Base-by-base conservation (phyloP, 2,329 filamentous ascomycete genomes). In the Diatrype stigma region DNA sequence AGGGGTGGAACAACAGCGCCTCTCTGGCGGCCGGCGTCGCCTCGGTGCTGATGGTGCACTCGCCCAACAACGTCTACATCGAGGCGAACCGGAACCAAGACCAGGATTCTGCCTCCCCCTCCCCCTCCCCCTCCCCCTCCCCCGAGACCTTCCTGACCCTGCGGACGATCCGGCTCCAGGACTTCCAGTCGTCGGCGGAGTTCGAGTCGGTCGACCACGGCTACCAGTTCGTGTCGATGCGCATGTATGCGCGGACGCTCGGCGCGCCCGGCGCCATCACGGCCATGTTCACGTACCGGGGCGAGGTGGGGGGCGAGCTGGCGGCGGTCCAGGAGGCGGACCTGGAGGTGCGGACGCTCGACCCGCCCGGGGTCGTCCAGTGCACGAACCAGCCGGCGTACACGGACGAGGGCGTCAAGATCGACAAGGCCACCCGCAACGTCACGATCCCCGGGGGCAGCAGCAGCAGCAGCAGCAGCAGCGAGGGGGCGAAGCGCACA, bases 321-420 rank as follows among this genome's bases (percentile, higher is more conserved):
- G 62, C 66, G 3, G 51, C 67, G 17, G 68, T 79, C 14, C 75
- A 80, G 53, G 78, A 81, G 60, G 70, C 76, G 3, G 78, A 81
- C 57, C 67, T 81, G 23, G 78, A 82, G 64, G 69, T 81, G 46
- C 68, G 79, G 46, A 81, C 78, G 2, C 61, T 65, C 23, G 76
- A 76, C 51, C 70, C 73, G 1, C 65, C 60, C 22, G 58, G 73
- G 50, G 66, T 65, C 35, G 66, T 80, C 35, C 76, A 79, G 53
- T 85, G 81, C 66, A 84, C 81, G 14, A 85, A 85, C 61, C 81
- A 85, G 62, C 81, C 81, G 0, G 70, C 77, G 0, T 75, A 77
- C 50, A 73, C 69, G 51, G 66, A 68, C 12, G 63, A 69, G 10
- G 75, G 74, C 28, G 67, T 74, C 34, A 70, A 74, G 30, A 66